Conservation (phyloP, 2,329 filamentous ascomycete genomes). For the Pleoardoris graminearum region DNA sequence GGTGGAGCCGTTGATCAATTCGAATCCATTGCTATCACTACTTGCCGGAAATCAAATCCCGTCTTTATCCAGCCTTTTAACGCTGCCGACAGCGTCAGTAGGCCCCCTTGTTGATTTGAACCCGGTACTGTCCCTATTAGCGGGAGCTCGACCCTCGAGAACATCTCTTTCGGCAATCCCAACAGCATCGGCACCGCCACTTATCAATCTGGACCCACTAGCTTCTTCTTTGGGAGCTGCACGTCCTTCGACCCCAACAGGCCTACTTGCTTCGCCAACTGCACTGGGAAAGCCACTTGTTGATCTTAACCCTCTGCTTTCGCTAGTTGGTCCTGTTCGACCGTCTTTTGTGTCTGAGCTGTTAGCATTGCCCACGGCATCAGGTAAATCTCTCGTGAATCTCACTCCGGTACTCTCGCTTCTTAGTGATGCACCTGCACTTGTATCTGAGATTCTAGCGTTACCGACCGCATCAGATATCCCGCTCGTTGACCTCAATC, state of each 20-base stretch:
- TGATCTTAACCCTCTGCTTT: background rate
- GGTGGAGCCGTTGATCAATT: background rate
- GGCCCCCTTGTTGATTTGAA: no score
- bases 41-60: no score
- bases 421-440: background rate
- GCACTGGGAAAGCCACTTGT: background rate
- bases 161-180: background rate
- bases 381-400: background rate
- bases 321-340: background rate
- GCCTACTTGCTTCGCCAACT: background rate
- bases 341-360: background rate
- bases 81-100: no score
- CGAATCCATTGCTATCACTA: no score
- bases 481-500: constrained; percentile 1
- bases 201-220: background rate
- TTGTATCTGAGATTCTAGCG: background rate
- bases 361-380: background rate
- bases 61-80: no score
- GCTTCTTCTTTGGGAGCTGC: background rate
- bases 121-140: background rate
- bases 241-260: background rate
- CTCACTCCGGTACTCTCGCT: background rate
- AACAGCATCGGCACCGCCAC: background rate
- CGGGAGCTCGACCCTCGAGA: background rate
- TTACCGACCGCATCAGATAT: background rate